phyloP scores from a whole-genome alignment of 805 yeast species.

The Yamadazyma akitaensis region DNA sequence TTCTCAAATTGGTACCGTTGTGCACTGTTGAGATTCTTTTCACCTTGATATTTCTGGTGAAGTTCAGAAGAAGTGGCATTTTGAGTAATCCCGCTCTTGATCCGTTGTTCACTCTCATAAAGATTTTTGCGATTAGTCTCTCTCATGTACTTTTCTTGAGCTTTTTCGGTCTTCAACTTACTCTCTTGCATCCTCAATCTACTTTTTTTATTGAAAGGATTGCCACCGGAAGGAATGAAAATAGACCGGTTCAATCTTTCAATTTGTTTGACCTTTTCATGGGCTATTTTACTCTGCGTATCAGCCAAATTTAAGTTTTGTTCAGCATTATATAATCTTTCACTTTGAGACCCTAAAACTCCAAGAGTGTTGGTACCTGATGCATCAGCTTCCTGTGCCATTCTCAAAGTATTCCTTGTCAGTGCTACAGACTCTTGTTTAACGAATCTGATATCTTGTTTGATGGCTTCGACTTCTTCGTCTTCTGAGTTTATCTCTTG shows the following conservation, averaged over 20 bases:
- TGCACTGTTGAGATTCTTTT: conserved; percentile 54
- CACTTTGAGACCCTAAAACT: conserved; percentile 91
- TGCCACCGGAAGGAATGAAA: conserved; percentile 68
- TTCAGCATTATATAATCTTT: conserved; percentile 76
- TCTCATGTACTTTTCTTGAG: conserved; percentile 57
- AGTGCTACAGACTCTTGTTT: conserved; percentile 85
- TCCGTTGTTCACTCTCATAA: conserved; percentile 64
- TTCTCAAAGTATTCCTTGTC: conserved; percentile 72
- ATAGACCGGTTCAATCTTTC: conserved; percentile 76
- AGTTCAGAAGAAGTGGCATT: conserved; percentile 37
- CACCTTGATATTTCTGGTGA: conserved; percentile 49
- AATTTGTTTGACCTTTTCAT: conserved; percentile 76
- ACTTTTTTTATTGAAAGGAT: conserved; percentile 85
- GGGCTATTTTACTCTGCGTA: conserved; percentile 78
- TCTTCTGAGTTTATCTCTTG: conserved; percentile 59
- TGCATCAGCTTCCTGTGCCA: conserved; percentile 48
- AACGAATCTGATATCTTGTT: conserved; percentile 75
- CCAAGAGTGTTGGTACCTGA: conserved; percentile 72
- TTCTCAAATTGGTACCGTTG: conserved; percentile 77
- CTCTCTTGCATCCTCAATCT: conserved; percentile 73
- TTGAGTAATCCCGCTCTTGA: conserved; percentile 55
- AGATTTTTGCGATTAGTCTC: conserved; percentile 60
- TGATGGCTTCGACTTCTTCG: conserved; percentile 84
- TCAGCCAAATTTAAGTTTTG: conserved; percentile 71
- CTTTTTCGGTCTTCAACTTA: conserved; percentile 56